Evolutionary conservation across 495 filamentous ascomycete genomes (phyloP).

Genomic region (Clavariopsis aquatica): DNA sequence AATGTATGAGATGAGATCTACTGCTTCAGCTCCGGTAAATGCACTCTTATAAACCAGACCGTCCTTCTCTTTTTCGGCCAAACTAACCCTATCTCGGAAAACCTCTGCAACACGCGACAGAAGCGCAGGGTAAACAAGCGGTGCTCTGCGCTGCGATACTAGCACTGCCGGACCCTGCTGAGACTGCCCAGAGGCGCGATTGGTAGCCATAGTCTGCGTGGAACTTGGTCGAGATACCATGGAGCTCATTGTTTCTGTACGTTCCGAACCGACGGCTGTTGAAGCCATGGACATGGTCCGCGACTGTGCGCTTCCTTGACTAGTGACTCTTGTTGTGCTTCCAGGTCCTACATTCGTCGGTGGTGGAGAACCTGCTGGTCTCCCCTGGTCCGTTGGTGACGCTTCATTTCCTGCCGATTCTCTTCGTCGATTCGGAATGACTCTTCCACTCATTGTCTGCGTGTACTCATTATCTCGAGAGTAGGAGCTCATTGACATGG

Average conservation of each 20-base stretch:
- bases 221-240: constrained; percentile 38
- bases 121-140: constrained; percentile 89
- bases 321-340: constrained; percentile 44
- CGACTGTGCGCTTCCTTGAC: constrained; percentile 47
- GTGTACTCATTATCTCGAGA: constrained; percentile 72
- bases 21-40: constrained; percentile 91
- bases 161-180: constrained; percentile 49
- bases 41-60: constrained; percentile 95
- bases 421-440: constrained; percentile 71
- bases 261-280: constrained; percentile 55
- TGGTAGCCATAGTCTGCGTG: constrained; percentile 48
- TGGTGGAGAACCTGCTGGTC: constrained; percentile 24
- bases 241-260: constrained; percentile 45
- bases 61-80: constrained; percentile 92
- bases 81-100: constrained; percentile 79
- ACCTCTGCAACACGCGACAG: constrained; percentile 87
- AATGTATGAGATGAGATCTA: constrained; percentile 90
- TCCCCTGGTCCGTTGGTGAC: constrained; percentile 13
- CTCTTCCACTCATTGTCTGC: constrained; percentile 87
- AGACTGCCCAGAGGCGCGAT: constrained; percentile 33
- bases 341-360: constrained; percentile 35
- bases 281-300: constrained; percentile 90
- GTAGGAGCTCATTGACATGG: constrained; percentile 95
- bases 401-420: constrained; percentile 49
- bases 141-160: constrained; percentile 59